Base-by-base conservation (phyloP, 176 grass and related monocot species). In the Oryza coarctata region DNA sequence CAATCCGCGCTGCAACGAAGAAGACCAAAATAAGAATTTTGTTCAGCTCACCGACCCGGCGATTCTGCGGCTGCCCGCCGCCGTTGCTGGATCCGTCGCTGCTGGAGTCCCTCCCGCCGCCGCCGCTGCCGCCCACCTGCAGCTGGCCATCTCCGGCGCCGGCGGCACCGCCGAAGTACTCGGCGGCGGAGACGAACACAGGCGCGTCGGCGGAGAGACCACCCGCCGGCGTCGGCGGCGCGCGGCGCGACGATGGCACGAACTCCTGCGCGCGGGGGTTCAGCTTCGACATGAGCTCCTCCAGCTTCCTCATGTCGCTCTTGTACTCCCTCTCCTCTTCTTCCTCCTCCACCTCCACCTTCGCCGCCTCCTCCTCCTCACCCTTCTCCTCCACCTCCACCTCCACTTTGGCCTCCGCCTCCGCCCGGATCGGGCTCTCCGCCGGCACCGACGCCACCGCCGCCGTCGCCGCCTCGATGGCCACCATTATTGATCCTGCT, bases 191-290 rank as follows among this genome's bases (percentile, higher is more conserved):
- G 18, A 95, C 95, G 49, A 94, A 95, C 55, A 90, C 83, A 3
- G 92, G 95, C 75, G 95, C 95, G 74, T 98, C 86, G 30, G 95
- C 92, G 7, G 95, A 98, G 5, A 98, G 90, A 50, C 58, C 73
- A 31, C 32, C 89, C 31, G 65, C 78, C 8, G 47, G 52, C 73
- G 29, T 20, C 47, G 49, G 47, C 23, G 23, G 76, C 63, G 22
- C 80, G 69, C 79, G 84, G 73, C 80, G 86, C 45, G 89, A 88
- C 76, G 89, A 86, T 25, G 93, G 96, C 79, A 99, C 80, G 87
- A 99, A 99, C 89, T 99, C 96, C 80, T 95, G 80, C 47, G 96
- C 96, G 65, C 80, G 70, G 17, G 96, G 96, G 76, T 99, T 99
- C 60, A 99, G 86, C 71, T 99, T 99, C 44, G 93, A 95, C 68